Percentiles rank a stretch among this genome's conserved stretches.
Evolutionary conservation across 352 stramenopile genomes (phyloP).

Genomic region (Phytophthora lateralis): DNA sequence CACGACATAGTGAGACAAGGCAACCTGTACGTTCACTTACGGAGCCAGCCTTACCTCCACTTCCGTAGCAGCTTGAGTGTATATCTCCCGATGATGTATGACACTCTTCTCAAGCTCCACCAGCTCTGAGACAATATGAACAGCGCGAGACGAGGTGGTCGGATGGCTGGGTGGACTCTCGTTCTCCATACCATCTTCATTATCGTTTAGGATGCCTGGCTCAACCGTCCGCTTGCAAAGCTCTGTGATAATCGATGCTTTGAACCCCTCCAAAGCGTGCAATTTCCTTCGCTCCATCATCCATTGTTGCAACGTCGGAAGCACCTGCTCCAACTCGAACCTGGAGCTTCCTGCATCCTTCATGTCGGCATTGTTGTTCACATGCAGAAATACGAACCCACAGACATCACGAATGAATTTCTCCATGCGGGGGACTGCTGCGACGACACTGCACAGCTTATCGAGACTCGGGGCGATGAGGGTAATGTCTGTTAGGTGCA

Average conservation of each 20-base stretch:
- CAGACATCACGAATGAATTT: conserved; percentile 89
- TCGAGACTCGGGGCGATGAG: conserved; percentile 78
- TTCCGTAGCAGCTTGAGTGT: conserved; percentile 76
- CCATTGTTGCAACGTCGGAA: conserved; percentile 78
- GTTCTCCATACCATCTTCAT: conserved; percentile 12
- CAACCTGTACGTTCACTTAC: background rate
- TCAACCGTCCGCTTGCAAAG: conserved; percentile 67
- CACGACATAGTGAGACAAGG: conserved; percentile 8
- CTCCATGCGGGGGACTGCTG: conserved; percentile 82
- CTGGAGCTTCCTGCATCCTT: conserved; percentile 24
- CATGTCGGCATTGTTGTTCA: conserved; percentile 29
- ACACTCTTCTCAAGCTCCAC: conserved; percentile 87
- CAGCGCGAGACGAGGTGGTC: conserved; percentile 56
- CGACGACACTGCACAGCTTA: conserved; percentile 84
- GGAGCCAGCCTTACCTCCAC: conserved; percentile 55
- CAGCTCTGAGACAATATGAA: conserved; percentile 77
- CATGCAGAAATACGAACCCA: conserved; percentile 68
- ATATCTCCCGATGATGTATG: conserved; percentile 80
- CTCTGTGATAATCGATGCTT: conserved; percentile 57
- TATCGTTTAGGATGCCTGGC: conserved; percentile 38
- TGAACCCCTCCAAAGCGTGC: conserved; percentile 69
- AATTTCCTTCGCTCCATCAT: conserved; percentile 59
- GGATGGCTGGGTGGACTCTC: conserved; percentile 25
- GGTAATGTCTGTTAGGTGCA: conserved; percentile 85
- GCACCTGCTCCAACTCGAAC: conserved; percentile 73